Percentiles rank a stretch among this genome's conserved stretches.
Evolutionary conservation across 2,329 filamentous ascomycete genomes (phyloP).

Genomic region (Albophoma yamanashiensis): DNA sequence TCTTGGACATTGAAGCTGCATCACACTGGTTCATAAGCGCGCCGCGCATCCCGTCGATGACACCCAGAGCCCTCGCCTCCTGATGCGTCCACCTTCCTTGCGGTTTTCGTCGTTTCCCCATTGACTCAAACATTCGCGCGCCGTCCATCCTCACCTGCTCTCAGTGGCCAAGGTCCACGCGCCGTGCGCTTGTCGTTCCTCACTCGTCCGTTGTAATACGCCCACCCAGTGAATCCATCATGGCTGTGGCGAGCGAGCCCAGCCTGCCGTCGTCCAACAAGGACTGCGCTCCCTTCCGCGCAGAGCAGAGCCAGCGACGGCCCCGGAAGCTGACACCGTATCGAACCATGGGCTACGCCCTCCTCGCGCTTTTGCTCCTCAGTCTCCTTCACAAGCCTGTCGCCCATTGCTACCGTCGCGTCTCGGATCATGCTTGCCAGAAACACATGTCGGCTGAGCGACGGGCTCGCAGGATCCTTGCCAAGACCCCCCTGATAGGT

Average conservation of each 20-base stretch:
- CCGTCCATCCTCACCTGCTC: background rate
- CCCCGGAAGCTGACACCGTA: slow-evolving; percentile 11
- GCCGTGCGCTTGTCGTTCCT: background rate
- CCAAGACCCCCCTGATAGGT: slow-evolving; percentile 39
- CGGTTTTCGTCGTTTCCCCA: background rate
- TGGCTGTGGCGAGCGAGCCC: background rate
- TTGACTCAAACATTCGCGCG: background rate
- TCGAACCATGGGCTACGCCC: slow-evolving; percentile 11
- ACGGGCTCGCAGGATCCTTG: slow-evolving; percentile 34
- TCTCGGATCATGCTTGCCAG: slow-evolving; percentile 13
- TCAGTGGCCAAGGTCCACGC: background rate
- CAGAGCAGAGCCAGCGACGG: background rate
- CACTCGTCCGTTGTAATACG: background rate
- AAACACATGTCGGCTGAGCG: slow-evolving; percentile 27
- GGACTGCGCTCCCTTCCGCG: background rate
- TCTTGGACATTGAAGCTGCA: background rate
- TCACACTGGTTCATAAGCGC: background rate
- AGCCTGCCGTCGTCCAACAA: background rate
- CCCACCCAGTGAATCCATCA: background rate
- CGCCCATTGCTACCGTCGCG: slow-evolving; percentile 11
- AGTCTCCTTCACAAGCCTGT: slow-evolving; percentile 15
- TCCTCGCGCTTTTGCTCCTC: slow-evolving; percentile 15
- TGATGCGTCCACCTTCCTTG: background rate
- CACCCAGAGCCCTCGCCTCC: background rate
- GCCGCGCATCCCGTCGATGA: background rate